Evolutionary conservation across 257 asterid genomes (phyloP).

Genomic region (Forsythia viridissima): DNA sequence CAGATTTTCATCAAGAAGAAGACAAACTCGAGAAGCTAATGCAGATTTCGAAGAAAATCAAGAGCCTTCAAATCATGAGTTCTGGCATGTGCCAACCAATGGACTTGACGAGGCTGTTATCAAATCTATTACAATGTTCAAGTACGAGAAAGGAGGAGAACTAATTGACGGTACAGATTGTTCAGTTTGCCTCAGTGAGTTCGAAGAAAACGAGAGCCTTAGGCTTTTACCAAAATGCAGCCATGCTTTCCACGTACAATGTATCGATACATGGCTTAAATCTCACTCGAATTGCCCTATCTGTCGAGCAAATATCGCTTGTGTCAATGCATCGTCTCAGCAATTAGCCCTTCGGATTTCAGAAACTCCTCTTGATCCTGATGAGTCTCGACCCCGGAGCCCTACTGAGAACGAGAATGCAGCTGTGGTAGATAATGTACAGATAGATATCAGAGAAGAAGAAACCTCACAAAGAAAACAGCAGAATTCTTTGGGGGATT

Average conservation of each 20-base stretch:
- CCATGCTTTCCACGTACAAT: constrained; percentile 58
- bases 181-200: constrained; percentile 57
- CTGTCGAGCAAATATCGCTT: constrained; percentile 41
- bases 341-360: constrained; percentile 15
- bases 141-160: constrained; percentile 39
- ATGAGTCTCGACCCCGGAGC: constrained; percentile 1
- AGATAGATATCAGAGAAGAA: constrained; percentile 26
- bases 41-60: constrained; percentile 27
- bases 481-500: neutral
- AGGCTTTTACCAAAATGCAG: constrained; percentile 53
- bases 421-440: constrained; percentile 13
- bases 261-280: constrained; percentile 63
- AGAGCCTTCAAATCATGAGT: constrained; percentile 28
- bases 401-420: constrained; percentile 14
- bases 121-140: constrained; percentile 38
- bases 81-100: constrained; percentile 30
- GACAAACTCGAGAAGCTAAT: constrained; percentile 15
- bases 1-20: constrained; percentile 14
- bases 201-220: constrained; percentile 49
- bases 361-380: constrained; percentile 8
- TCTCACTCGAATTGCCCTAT: constrained; percentile 64
- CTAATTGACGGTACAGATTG: constrained; percentile 39
- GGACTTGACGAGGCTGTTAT: constrained; percentile 48
- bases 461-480: neutral
- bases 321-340: constrained; percentile 14